Base-by-base conservation (phyloP, 2,329 filamentous ascomycete species). In the Juglanconis juglandina region DNA sequence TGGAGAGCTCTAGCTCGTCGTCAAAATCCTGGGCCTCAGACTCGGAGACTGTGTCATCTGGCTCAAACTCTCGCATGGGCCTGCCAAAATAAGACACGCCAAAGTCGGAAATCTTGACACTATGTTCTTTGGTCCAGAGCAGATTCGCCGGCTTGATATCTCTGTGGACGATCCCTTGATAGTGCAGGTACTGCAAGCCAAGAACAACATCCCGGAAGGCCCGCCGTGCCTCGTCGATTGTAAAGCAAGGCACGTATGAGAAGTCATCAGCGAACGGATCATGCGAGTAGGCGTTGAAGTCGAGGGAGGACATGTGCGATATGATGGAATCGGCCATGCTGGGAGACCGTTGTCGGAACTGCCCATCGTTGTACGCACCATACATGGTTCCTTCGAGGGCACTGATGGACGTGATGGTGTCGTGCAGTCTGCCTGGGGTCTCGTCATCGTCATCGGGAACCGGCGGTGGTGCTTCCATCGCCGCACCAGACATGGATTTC, bases 51-150 rank as follows among this genome's bases (percentile, higher is more conserved):
- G 77, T 87, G 75, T 92, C 89, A 61, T 91, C 88, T 42, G 87
- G 83, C 68, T 96, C 91, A 56, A 90, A 90, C 51, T 96, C 91
- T 44, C 91, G 84, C 60, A 93, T 90, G 1, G 92, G 92, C 54
- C 92, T 87, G 34, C 95, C 95, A 64, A 99, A 91, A 73, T 98
- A 99, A 1, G 95, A 99, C 1, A 99, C 95, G 37, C 95, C 95
- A 77, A 99, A 99, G 71, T 99, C 95, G 5, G 95, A 98, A 63
- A 99, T 99, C 79, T 99, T 99, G 70, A 97, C 91, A 13, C 89
- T 87, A 67, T 93, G 87, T 65, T 92, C 89, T 67, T 80, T 87
- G 54, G 92, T 96, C 79, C 94, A 92, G 6, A 99, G 81, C 6
- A 99, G 81, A 71, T 98, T 98, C 42, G 94, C 93, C 1, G 90